Conservation (phyloP, 495 filamentous ascomycete genomes). For the Xylaria cubensis region DNA sequence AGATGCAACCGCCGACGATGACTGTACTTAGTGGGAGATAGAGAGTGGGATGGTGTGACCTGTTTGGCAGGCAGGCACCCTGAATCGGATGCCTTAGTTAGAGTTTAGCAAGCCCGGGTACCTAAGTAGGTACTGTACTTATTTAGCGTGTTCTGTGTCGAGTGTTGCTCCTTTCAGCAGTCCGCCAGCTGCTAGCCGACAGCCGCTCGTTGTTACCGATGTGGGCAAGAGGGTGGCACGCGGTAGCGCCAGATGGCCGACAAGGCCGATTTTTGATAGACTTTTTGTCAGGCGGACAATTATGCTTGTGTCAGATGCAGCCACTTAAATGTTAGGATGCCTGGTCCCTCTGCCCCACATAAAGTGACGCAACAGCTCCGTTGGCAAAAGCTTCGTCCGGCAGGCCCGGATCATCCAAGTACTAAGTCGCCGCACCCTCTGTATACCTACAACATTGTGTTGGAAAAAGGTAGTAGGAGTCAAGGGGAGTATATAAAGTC, state of each 20-base stretch:
- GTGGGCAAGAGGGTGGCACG: constrained; percentile 6
- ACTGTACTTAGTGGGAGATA: background rate
- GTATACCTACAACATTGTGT: too few species aligned
- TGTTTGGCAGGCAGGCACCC: background rate
- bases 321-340: constrained; percentile 15
- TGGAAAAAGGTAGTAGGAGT: too few species aligned
- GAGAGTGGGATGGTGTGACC: constrained; percentile 3
- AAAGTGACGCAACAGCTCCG: constrained; percentile 25
- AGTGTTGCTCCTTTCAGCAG: background rate
- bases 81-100: background rate
- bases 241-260: constrained; percentile 3
- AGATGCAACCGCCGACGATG: constrained; percentile 12
- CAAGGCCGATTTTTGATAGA: background rate
- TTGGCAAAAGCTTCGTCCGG: constrained; percentile 9
- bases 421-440: background rate
- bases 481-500: background rate
- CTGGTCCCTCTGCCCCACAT: constrained; percentile 1
- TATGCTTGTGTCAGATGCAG: constrained; percentile 14
- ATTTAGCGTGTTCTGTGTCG: background rate
- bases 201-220: background rate
- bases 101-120: background rate
- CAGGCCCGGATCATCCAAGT: background rate
- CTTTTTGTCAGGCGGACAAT: constrained; percentile 12
- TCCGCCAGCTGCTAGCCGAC: background rate
- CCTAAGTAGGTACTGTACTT: background rate